Evolutionary conservation across 169 alveolate species (phyloP), one percentile per base, ranked within the genome.

Genomic region (Eimeria maxima): DNA sequence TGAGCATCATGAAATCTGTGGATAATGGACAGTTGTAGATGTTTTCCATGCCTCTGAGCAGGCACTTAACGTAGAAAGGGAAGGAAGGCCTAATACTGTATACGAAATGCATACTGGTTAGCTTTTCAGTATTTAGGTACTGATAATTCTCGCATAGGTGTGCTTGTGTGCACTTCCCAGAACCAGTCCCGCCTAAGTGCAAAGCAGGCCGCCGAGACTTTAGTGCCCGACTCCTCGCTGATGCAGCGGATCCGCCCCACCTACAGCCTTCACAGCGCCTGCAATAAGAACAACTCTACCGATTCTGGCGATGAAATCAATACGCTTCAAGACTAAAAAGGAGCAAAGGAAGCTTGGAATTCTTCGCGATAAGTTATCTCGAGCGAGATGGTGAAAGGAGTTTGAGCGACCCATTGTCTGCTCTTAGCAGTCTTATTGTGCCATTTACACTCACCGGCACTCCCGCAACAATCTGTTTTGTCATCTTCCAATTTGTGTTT

Each of bases 131-230:
- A 22, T 24, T 8, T 76, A n/a, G 33, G 44, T 18, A 45, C 8
- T 78, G 88, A 60, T 78, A 47, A 33, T 18, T 44, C 65, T 78
- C 67, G 20, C 88, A 1, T 22, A 14, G 65, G 42, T 50, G 16
- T 60, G 63, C 81, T 33, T 29, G 69, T 60, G 93, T 33, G 16
- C 47, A 8, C 44, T 60, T 33, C 29, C 38, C 93, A 86, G 93
- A 86, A 86, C 93, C 93, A 86, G 60, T 86, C 93, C 80, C 93
- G 93, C 18, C 81, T 29, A 18, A 86, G 93, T 86, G 93, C 93
- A 33, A 29, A 33, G 55, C 93, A 69, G 27, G 27, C 80, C 11
- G 81, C 76, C 81, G 93, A 86, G 81, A 86, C 93, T 57, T 42
- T 86, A 29, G 80, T 86, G 93, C 93, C 93, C 38, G 93, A 86